Base-by-base conservation (phyloP, 257 asterid genomes). In the Nicotiana knightiana region DNA sequence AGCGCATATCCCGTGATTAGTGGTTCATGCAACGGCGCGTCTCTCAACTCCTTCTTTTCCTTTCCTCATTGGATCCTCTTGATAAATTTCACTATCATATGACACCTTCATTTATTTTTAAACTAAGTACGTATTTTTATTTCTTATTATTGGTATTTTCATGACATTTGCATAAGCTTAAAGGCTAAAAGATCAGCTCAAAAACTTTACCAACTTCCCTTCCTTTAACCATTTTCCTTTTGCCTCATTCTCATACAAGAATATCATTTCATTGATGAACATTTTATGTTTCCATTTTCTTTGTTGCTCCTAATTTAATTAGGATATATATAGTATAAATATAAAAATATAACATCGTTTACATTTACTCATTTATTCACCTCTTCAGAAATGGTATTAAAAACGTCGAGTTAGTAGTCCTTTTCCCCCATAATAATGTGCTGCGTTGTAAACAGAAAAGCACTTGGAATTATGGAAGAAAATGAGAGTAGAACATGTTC, bases 1-100 rank as follows among this genome's bases (percentile, higher is more conserved):
- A 84, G 86, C 90, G 24, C 87, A 83, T 68, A 28, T 21, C 77
- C 92, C 93, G 92, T 85, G 91, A 86, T 90, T 88, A 81, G 88
- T 70, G 93, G 46, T 58, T 61, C 79, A 62, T 35, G 3, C 11
- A 62, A 83, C 12, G 84, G 86, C 88, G 89, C 88, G 88, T 83
- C 48, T 30, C 18, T 5, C 75, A 4, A 6, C 2, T 7, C 82
- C 16, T 26, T 9, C 62, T 30, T 84, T 12, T 32, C 17, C 28
- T 48, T 18, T 63, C 30, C 67, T 64, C 64, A 78, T 81, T 65
- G 82, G 70, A 76, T 33, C 37, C 84, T 30, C 75, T 43, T 32
- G 79, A 76, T 53, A 8, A 32, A 17, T 26, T 55, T 51, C 37
- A 32, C 24, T 15, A 5, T 55, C 84, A 39, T 32, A 62, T 54